Evolutionary conservation across 306 rosid genomes (phyloP), one percentile per base, ranked within the genome.

Genomic region (Vachellia collinsii): DNA sequence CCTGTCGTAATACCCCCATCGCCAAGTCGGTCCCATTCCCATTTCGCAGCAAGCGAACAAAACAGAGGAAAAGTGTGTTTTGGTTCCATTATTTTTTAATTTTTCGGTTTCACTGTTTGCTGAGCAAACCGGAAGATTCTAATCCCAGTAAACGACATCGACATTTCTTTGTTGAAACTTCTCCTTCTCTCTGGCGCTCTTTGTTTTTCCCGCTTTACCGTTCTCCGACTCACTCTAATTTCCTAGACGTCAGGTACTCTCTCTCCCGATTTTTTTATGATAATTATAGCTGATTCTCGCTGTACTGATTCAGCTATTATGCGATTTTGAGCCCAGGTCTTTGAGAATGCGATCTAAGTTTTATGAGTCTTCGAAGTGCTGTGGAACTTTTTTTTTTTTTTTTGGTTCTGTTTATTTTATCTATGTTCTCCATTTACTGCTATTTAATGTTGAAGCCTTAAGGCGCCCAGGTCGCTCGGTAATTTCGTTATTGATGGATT

Each of bases 121-220:
- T 72, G 78, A 85, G 80, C 67, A 77, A 81, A 77, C 34, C 0
- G 25, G 70, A 77, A 85, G 53, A 75, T 75, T 82, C 82, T 25
- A 47, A 46, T 29, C 36, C 29, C 76, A 11, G 22, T 70, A 85
- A 71, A 86, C 90, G 85, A 86, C 81, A 64, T 34, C 56, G 68
- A 46, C 79, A 2, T 54, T 39, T 48, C 47, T 70, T 81, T 81
- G 86, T 86, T 84, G 56, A 69, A 65, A 79, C 20, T 7, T 56
- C 72, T 44, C 37, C 1, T 46, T 53, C 20, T 6, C 16, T 11
- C 1, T 17, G 1, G 19, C 41, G 16, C 36, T 20, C 17, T 7
- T 23, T 29, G 46, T 73, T 50, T 80, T 39, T 42, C 65, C 1
- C 76, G 37, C 73, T 65, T 54, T 29, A 67, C 63, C 77, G 8